Percentiles rank a stretch among this genome's conserved stretches.
Conservation (phyloP, 805 yeast genomes). For the Wickerhamiella azymoides region DNA sequence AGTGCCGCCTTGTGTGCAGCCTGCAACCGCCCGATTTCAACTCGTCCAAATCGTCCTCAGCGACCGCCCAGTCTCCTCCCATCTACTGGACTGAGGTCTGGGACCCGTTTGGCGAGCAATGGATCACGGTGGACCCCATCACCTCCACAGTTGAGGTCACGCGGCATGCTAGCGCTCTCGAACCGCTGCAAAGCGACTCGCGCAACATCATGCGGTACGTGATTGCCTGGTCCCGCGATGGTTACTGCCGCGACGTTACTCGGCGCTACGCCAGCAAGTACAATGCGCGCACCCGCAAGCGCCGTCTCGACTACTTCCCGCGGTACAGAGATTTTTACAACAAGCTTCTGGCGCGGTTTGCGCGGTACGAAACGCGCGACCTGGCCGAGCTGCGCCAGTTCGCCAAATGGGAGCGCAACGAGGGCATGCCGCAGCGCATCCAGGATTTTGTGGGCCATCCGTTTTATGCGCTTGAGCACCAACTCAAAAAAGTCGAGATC, state of each 20-base stretch:
- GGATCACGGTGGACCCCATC: conserved; percentile 82
- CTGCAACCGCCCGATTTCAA: conserved; percentile 86
- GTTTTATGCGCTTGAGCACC: conserved; percentile 62
- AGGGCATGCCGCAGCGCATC: conserved; percentile 77
- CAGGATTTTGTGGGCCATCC: conserved; percentile 85
- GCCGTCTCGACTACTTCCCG: conserved; percentile 49
- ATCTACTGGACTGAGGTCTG: conserved; percentile 91
- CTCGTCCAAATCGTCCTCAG: conserved; percentile 11
- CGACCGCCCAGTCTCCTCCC: conserved; percentile 35
- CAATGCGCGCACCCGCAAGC: conserved; percentile 63
- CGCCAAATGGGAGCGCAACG: conserved; percentile 45
- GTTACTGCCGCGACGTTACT: conserved; percentile 69
- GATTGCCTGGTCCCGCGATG: conserved; percentile 55
- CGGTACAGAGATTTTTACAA: conserved; percentile 40
- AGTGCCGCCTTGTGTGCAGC: conserved; percentile 65
- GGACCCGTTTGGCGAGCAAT: conserved; percentile 55
- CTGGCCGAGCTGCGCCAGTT: conserved; percentile 45
- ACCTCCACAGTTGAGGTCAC: conserved; percentile 49
- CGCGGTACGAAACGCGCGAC: conserved; percentile 24
- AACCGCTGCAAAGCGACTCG: conserved; percentile 53
- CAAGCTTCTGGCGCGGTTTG: conserved; percentile 28
- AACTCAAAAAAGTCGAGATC: conserved; percentile 58
- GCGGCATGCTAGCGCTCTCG: conserved; percentile 42
- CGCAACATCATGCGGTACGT: conserved; percentile 57
- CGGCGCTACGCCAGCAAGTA: conserved; percentile 59